Conservation (phyloP, 78 protist genomes). For the slime mould (Dictyostelium discoideum) region DNA sequence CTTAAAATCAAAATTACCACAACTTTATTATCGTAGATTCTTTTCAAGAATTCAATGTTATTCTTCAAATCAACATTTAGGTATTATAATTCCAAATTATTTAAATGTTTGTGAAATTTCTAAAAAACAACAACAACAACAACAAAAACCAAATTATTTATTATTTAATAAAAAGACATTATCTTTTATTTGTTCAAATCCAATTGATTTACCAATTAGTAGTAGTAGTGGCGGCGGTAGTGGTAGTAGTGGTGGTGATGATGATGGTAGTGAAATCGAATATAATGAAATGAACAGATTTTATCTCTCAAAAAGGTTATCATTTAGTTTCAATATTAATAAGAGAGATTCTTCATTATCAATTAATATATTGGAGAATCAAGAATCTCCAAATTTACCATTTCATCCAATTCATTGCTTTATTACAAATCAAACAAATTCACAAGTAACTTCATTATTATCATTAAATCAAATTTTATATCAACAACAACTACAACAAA, state of each 20-base stretch:
- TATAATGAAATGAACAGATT: not conserved
- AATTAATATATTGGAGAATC: conserved; percentile 9
- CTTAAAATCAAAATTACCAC: conserved; percentile 4
- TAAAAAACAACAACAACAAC: not conserved
- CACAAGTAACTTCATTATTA: not conserved
- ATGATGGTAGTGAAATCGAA: not conserved
- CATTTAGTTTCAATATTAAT: not conserved
- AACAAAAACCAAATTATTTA: not conserved
- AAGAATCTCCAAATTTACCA: conserved; percentile 12
- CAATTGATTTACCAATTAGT: not conserved
- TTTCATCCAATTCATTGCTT: not conserved
- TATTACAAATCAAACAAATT: not conserved
- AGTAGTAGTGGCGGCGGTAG: too few relatives aligned
- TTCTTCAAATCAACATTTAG: not conserved
- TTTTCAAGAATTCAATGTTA: conserved; percentile 3
- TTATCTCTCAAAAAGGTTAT: not conserved
- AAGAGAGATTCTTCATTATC: not conserved
- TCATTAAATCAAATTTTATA: not conserved
- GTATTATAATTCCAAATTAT: conserved; percentile 17
- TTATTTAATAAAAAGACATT: not conserved
- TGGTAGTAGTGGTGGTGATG: not conserved
- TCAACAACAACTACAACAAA: not conserved
- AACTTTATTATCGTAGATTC: not conserved
- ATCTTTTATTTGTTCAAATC: not conserved
- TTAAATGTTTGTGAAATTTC: not conserved